Conservation (phyloP, 1,139 yeast genomes). For the Hemisphaericaspora lyxosophila region DNA sequence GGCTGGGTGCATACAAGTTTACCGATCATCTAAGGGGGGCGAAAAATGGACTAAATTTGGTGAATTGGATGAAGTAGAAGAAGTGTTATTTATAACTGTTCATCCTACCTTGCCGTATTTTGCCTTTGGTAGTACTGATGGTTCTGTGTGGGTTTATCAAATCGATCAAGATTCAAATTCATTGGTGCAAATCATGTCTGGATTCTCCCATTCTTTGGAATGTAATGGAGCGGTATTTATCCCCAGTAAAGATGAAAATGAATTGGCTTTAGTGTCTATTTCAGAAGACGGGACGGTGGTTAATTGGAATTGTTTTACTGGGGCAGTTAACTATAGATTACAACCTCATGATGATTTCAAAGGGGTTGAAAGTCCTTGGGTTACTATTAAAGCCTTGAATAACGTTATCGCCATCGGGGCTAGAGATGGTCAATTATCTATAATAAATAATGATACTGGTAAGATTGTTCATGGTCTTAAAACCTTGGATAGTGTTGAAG, state of each 20-base stretch:
- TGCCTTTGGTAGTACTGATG: constrained; percentile 94
- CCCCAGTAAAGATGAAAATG: constrained; percentile 58
- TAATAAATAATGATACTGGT: constrained; percentile 75
- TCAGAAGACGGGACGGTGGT: constrained; percentile 89
- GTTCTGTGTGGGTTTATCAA: constrained; percentile 92
- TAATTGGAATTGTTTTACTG: constrained; percentile 87
- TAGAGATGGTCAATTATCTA: constrained; percentile 79
- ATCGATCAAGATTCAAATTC: constrained; percentile 55
- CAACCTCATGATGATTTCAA: constrained; percentile 61
- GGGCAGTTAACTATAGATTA: constrained; percentile 64
- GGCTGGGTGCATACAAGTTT: constrained; percentile 83
- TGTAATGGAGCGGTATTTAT: constrained; percentile 78
- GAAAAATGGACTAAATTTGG: constrained; percentile 76
- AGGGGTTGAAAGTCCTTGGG: constrained; percentile 86
- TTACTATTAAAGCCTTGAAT: constrained; percentile 52
- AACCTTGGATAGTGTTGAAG: constrained; percentile 63
- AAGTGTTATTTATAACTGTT: constrained; percentile 64
- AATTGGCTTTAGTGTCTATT: constrained; percentile 66
- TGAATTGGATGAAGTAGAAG: constrained; percentile 84
- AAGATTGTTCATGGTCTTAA: constrained; percentile 62
- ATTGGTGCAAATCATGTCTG: constrained; percentile 74
- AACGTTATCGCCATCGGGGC: constrained; percentile 73
- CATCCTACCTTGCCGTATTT: constrained; percentile 77
- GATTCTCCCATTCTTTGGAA: constrained; percentile 76
- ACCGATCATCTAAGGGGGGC: constrained; percentile 70